Conservation (phyloP, 805 yeast species). For the Yarrowia divulgata region DNA sequence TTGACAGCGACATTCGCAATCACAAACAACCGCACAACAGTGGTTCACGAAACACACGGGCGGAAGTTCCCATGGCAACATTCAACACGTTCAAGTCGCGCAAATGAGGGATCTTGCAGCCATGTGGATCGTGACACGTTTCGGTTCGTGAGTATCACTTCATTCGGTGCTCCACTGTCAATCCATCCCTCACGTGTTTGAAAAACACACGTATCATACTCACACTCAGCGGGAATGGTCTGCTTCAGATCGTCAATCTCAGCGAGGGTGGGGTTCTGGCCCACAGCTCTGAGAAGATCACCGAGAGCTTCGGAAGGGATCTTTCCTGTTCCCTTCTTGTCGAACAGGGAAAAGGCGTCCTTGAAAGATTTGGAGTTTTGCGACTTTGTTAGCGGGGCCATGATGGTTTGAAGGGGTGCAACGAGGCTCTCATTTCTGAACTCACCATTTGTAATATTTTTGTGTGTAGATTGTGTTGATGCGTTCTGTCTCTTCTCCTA, state of each 20-base stretch:
- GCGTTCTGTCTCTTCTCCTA: slow-evolving; percentile 33
- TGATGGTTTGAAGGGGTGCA: slow-evolving; percentile 9
- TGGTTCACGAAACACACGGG: not conserved
- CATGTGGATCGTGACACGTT: slow-evolving; percentile 8
- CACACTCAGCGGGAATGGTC: slow-evolving; percentile 50
- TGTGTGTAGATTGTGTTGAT: slow-evolving; percentile 30
- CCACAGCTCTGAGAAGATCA: slow-evolving; percentile 93
- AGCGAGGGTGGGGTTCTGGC: slow-evolving; percentile 95
- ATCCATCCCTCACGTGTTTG: not conserved
- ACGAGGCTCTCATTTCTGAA: slow-evolving; percentile 4
- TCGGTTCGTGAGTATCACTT: not conserved
- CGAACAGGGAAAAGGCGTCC: slow-evolving; percentile 96
- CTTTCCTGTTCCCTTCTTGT: slow-evolving; percentile 93
- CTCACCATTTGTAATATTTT: slow-evolving; percentile 37
- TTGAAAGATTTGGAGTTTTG: slow-evolving; percentile 59
- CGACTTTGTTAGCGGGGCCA: slow-evolving; percentile 40
- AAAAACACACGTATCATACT: slow-evolving; percentile 40
- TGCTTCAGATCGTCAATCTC: slow-evolving; percentile 72
- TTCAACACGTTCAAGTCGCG: not conserved
- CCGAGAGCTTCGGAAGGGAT: slow-evolving; percentile 86
- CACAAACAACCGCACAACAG: too few species aligned
- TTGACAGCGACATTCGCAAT: not conserved
- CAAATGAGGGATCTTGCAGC: not conserved
- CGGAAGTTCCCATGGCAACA: not conserved
- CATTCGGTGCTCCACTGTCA: not conserved